phyloP scores from a whole-genome alignment of 23 red algal genomes.

The Cyanidium caldarium region DNA sequence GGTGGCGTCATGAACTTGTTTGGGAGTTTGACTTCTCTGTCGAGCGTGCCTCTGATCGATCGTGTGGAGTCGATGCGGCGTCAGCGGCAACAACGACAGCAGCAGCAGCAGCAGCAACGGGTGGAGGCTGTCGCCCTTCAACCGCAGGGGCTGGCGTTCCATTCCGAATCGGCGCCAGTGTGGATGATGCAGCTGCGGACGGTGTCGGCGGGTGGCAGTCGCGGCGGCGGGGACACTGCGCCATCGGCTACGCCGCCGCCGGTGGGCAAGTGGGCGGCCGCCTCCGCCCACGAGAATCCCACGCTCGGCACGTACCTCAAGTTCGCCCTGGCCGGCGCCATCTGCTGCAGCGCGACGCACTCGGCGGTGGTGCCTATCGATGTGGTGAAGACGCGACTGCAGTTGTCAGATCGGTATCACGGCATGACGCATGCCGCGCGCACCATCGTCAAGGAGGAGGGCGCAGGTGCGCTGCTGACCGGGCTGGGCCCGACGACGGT shows the following conservation, averaged over 20 bases:
- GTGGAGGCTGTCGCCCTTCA: no score
- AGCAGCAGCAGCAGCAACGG: no score
- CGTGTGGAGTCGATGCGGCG: no score
- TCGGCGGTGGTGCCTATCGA: constrained; percentile 16
- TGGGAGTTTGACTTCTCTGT: no score
- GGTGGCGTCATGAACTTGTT: no score
- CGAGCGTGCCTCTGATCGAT: no score
- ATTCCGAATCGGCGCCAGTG: no score
- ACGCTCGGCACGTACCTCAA: constrained; percentile 9
- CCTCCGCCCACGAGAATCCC: neutral
- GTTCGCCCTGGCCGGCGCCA: constrained; percentile 16
- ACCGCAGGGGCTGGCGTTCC: no score
- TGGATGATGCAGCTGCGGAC: neutral
- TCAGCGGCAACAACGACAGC: no score
- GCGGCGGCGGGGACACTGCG: neutral
- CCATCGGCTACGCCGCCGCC: neutral
- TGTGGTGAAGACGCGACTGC: constrained; percentile 18
- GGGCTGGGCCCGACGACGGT: constrained; percentile 72
- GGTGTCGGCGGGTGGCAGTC: neutral
- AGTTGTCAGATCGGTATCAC: constrained; percentile 14
- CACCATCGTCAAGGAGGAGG: constrained; percentile 68
- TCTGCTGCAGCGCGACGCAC: constrained; percentile 17
- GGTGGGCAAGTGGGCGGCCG: neutral
- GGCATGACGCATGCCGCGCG: constrained; percentile 12
- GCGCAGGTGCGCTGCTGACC: constrained; percentile 40